A percentile compares a stretch with the other conserved stretches of the same genome.
Evolutionary conservation across 73 alveolate genomes (phyloP).

Genomic region (Symbiodinium natans): DNA sequence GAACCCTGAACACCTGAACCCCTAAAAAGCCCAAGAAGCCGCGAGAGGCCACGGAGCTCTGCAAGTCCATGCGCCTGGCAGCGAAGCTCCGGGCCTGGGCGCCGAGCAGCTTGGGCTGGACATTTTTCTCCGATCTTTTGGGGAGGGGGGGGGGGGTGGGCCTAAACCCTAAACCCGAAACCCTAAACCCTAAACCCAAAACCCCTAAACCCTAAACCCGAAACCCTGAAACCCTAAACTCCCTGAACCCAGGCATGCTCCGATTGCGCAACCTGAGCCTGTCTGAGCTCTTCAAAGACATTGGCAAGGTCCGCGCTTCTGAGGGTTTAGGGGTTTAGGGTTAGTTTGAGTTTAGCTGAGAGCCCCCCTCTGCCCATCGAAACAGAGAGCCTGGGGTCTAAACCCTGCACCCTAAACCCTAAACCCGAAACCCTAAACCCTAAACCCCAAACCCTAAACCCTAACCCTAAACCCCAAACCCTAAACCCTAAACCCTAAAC

Average conservation of each 20-base stretch:
- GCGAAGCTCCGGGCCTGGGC: slow-evolving; percentile 86
- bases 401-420: no score
- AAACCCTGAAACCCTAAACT: not conserved
- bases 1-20: not conserved
- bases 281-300: slow-evolving; percentile 47
- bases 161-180: not conserved
- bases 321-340: not conserved
- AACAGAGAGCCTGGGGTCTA: not conserved
- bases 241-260: slow-evolving; percentile 47
- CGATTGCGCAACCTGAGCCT: slow-evolving; percentile 87
- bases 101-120: slow-evolving; percentile 29
- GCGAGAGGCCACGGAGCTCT: slow-evolving; percentile 72
- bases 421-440: no score
- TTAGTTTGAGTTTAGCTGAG: not conserved
- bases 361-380: not conserved
- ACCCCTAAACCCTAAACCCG: not conserved
- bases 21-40: slow-evolving; percentile 10
- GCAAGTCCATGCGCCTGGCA: slow-evolving; percentile 87
- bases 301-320: slow-evolving; percentile 11
- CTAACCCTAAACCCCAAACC: no score
- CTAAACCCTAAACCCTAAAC: no score
- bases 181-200: not conserved
- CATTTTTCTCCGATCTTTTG: not conserved
- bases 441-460: no score
- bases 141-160: no score